phyloP scores from a whole-genome alignment of 345 rosid genomes.

The Combretum micranthum region DNA sequence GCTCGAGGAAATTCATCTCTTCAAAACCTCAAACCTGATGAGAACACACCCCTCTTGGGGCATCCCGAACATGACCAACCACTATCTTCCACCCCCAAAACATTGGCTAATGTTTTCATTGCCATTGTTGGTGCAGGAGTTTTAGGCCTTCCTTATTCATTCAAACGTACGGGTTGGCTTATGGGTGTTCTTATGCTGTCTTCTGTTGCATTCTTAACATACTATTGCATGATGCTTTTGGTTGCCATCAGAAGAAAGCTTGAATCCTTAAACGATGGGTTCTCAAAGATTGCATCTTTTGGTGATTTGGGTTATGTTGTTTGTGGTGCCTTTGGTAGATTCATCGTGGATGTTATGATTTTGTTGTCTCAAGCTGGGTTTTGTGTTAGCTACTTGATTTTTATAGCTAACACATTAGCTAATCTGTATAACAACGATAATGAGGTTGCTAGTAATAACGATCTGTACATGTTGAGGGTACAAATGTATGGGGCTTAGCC shows the following conservation, averaged over 20 bases:
- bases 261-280: constrained; percentile 28
- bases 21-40: constrained; percentile 13
- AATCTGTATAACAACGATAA: constrained; percentile 19
- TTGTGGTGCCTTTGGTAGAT: constrained; percentile 63
- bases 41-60: constrained; percentile 72
- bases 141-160: constrained; percentile 79
- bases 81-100: constrained; percentile 64
- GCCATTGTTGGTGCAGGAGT: constrained; percentile 87
- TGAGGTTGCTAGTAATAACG: not conserved
- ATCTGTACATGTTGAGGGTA: constrained; percentile 9
- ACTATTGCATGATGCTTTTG: constrained; percentile 77
- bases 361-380: constrained; percentile 74
- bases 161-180: constrained; percentile 88
- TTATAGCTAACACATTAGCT: constrained; percentile 55
- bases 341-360: constrained; percentile 58
- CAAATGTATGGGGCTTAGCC: constrained; percentile 36
- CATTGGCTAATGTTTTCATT: constrained; percentile 86
- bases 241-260: constrained; percentile 72
- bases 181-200: constrained; percentile 55
- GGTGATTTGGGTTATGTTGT: constrained; percentile 80
- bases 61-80: constrained; percentile 1
- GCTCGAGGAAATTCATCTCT: too few relatives aligned
- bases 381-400: constrained; percentile 78
- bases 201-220: constrained; percentile 48
- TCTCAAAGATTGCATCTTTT: constrained; percentile 49